phyloP scores from a whole-genome alignment of 768 basidiomycete species.

The Boletus reticuloceps region DNA sequence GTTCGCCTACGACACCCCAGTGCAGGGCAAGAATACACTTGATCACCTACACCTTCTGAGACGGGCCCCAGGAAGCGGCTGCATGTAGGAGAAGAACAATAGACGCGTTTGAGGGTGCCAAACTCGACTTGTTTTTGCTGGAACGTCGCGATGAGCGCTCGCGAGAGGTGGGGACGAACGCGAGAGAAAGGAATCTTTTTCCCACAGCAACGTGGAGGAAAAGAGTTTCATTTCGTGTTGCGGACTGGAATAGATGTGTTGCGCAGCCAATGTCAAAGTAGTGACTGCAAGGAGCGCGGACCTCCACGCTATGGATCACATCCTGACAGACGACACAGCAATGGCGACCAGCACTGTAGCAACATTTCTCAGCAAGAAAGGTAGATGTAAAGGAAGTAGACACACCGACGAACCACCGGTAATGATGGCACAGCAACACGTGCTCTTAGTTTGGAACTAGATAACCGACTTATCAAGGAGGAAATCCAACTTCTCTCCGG shows the following conservation, averaged over 20 bases:
- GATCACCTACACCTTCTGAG: constrained; percentile 3
- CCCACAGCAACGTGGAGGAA: constrained; percentile 41
- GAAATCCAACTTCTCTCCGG: constrained; percentile 19
- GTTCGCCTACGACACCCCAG: constrained; percentile 19
- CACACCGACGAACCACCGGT: constrained; percentile 12
- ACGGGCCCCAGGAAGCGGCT: constrained; percentile 37
- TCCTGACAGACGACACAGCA: constrained; percentile 38
- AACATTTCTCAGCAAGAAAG: neutral
- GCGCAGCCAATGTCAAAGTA: constrained; percentile 35
- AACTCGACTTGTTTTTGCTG: constrained; percentile 30
- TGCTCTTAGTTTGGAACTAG: neutral
- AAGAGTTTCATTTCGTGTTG: constrained; percentile 39
- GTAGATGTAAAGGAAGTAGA: neutral
- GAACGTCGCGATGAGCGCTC: constrained; percentile 17
- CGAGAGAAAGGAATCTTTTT: constrained; percentile 26
- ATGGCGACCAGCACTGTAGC: constrained; percentile 20
- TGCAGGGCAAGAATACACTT: constrained; percentile 21
- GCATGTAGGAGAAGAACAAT: constrained; percentile 36
- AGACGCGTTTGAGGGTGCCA: constrained; percentile 35
- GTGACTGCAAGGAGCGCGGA: constrained; percentile 35
- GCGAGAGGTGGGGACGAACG: constrained; percentile 26
- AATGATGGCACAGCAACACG: neutral
- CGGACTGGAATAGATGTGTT: constrained; percentile 33
- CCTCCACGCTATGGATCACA: constrained; percentile 22
- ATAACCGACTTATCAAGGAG: constrained; percentile 5